Percentiles rank a stretch among this genome's conserved stretches.
Evolutionary conservation across 2,329 filamentous ascomycete genomes (phyloP).

Genomic region (Byssoonygena ceratinophila): DNA sequence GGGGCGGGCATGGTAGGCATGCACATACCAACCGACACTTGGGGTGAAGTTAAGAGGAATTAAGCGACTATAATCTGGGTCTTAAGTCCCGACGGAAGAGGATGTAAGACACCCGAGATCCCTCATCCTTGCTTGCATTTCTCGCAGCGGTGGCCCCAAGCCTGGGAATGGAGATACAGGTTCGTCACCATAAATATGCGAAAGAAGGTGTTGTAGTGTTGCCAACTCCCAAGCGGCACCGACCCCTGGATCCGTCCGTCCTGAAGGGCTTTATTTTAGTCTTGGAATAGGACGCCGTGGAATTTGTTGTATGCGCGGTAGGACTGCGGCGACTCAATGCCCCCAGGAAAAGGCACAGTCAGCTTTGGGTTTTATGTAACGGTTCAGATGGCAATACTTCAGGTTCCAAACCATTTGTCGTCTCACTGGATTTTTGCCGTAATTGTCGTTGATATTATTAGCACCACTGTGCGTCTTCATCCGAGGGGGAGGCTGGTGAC

Average conservation of each 20-base stretch:
- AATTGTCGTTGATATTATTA: too few species aligned
- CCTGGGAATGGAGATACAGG: background rate
- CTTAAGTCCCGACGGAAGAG: slow-evolving; percentile 3
- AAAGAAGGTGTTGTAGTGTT: background rate
- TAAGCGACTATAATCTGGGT: background rate
- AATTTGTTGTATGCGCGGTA: background rate
- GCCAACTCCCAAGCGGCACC: background rate
- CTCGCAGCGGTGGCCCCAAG: slow-evolving; percentile 3
- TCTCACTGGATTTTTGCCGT: too few species aligned
- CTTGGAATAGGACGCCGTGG: background rate
- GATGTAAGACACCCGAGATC: slow-evolving; percentile 11
- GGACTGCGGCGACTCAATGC: background rate
- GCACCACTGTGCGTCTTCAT: too few species aligned
- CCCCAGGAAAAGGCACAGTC: too few species aligned
- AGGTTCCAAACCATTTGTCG: too few species aligned
- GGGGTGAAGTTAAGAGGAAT: background rate
- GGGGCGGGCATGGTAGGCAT: background rate
- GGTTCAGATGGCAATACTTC: too few species aligned
- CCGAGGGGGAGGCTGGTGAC: too few species aligned
- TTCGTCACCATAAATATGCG: background rate
- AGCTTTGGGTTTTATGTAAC: too few species aligned
- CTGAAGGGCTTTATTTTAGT: background rate
- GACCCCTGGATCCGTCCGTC: background rate
- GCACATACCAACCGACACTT: background rate
- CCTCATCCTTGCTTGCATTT: slow-evolving; percentile 5